Percentiles rank a stretch among this genome's conserved stretches.
Conservation (phyloP, 257 asterid species). For the Solanum pimpinellifolium region DNA sequence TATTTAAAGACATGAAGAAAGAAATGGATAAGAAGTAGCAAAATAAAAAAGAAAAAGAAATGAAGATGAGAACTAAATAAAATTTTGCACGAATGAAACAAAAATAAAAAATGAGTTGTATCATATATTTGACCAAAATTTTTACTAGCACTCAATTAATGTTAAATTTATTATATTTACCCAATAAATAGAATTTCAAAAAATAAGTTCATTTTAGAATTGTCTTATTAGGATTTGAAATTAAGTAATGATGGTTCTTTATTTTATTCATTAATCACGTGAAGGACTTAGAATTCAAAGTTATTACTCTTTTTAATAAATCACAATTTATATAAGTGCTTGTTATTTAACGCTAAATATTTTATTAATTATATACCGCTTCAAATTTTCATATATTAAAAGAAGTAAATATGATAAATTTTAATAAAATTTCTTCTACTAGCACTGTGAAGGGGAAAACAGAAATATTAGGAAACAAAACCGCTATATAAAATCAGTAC, state of each 20-base stretch:
- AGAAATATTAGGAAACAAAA: neutral
- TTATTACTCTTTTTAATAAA: neutral
- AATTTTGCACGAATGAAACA: neutral
- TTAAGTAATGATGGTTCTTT: too few species aligned
- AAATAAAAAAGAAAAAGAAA: too few species aligned
- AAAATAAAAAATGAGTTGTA: neutral
- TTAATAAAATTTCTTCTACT: neutral
- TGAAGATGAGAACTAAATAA: neutral
- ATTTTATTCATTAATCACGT: neutral
- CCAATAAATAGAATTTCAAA: neutral
- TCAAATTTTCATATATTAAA: neutral
- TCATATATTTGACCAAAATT: neutral
- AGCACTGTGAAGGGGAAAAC: neutral
- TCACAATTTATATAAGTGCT: too few species aligned
- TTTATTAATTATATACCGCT: neutral
- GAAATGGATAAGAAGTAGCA: neutral
- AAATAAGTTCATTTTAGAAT: neutral
- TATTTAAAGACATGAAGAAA: neutral
- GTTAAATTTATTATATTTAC: too few species aligned
- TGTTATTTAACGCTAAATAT: too few species aligned
- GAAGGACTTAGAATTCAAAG: neutral
- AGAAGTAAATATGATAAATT: neutral
- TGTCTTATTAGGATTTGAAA: neutral
- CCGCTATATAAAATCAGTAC: neutral
- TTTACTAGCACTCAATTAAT: too few species aligned